A percentile compares a stretch with the other conserved stretches of the same genome.
phyloP scores from a whole-genome alignment of 2,329 filamentous ascomycete species.

The Paracorniculantispora psalliotae region DNA sequence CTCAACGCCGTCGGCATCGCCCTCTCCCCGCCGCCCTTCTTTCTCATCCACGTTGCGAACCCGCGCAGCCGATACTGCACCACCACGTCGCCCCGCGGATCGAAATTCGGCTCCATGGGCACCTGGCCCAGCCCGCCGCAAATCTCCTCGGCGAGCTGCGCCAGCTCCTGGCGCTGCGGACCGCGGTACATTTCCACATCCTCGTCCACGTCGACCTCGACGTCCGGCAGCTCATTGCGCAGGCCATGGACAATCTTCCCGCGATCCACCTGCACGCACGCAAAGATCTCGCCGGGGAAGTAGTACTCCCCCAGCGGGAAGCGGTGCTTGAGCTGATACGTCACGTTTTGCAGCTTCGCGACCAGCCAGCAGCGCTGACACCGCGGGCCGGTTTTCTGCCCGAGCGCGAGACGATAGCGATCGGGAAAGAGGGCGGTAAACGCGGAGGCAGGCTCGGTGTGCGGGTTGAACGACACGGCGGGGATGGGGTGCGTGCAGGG shows the following conservation, averaged over 20 bases:
- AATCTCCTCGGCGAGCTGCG: neutral
- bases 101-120: slow-evolving; percentile 14
- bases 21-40: neutral
- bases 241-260: slow-evolving; percentile 8
- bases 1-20: neutral
- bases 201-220: neutral
- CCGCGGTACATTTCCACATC: neutral
- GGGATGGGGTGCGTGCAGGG: slow-evolving; percentile 11
- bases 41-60: neutral
- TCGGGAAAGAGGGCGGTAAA: too few relatives aligned
- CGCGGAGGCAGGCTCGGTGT: too few relatives aligned
- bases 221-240: neutral
- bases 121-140: slow-evolving; percentile 6
- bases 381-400: slow-evolving; percentile 7
- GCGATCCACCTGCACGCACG: slow-evolving; percentile 11
- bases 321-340: neutral
- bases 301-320: neutral
- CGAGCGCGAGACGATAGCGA: slow-evolving; percentile 1
- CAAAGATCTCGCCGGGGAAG: slow-evolving; percentile 7
- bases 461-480: neutral
- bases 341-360: slow-evolving; percentile 5
- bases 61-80: slow-evolving; percentile 9
- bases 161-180: neutral
- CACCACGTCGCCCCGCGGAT: slow-evolving; percentile 2
- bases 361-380: slow-evolving; percentile 13